Evolutionary conservation across 495 filamentous ascomycete species (phyloP).

Genomic region (Ramalina intermedia): DNA sequence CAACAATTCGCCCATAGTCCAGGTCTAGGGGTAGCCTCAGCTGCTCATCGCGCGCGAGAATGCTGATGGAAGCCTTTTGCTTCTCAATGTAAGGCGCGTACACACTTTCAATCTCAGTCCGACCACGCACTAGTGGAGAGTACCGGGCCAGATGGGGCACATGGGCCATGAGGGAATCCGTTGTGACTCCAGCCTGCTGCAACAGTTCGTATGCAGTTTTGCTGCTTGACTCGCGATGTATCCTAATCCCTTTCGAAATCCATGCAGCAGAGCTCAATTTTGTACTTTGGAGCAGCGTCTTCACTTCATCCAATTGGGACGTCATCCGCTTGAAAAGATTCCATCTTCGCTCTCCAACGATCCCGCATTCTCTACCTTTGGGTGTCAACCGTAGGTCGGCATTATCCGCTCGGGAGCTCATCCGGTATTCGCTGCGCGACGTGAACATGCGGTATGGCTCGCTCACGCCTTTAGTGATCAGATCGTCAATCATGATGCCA

Average conservation of each 20-base stretch:
- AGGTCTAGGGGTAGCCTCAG: conserved; percentile 59
- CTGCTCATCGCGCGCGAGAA: conserved; percentile 62
- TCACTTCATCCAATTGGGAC: conserved; percentile 49
- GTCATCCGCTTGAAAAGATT: conserved; percentile 44
- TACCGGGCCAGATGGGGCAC: conserved; percentile 43
- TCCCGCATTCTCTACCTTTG: conserved; percentile 59
- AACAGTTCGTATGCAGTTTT: conserved; percentile 67
- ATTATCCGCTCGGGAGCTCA: conserved; percentile 83
- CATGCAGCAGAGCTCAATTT: conserved; percentile 44
- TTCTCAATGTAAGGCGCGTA: conserved; percentile 74
- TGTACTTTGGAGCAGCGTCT: conserved; percentile 38
- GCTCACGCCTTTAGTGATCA: conserved; percentile 91
- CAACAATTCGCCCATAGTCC: conserved; percentile 56
- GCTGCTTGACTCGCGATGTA: conserved; percentile 41
- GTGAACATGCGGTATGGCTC: conserved; percentile 99
- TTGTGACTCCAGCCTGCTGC: conserved; percentile 39
- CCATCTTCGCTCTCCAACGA: conserved; percentile 74
- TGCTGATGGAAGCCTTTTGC: conserved; percentile 47
- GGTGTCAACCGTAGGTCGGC: conserved; percentile 78
- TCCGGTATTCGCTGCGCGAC: conserved; percentile 85
- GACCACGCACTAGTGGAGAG: conserved; percentile 39
- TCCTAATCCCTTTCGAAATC: conserved; percentile 51
- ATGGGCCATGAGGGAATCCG: conserved; percentile 36
- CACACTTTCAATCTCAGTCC: conserved; percentile 63
- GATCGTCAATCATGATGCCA: conserved; percentile 97